Base-by-base conservation (phyloP, 352 stramenopile species). In the Phytophthora pini region DNA sequence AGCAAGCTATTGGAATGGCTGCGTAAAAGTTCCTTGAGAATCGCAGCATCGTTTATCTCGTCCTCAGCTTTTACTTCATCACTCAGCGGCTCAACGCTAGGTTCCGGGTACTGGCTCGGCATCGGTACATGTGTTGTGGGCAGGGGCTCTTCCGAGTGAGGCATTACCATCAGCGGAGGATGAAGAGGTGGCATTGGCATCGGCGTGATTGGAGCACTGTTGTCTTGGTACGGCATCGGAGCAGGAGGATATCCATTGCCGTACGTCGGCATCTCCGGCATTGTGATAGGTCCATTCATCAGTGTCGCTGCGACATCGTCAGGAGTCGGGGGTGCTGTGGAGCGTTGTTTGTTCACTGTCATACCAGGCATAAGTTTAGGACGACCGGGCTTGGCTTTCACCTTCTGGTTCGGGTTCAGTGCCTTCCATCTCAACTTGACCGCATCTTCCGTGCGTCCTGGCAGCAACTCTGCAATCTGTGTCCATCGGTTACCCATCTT, bases 401-500 rank as follows among this genome's bases (percentile, higher is more conserved):
- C 72, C 55, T 82, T 88, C 32, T 81, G 62, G 27, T 89, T 83
- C 45, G 82, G 82, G 57, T 93, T 87, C 5, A 92, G 52, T 13
- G 74, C 59, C 48, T 91, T 93, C 85, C 85, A 97, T 44, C 87
- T 72, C 45, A 95, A 76, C 62, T 97, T 97, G 5, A 97, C 79
- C 1, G 89, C 84, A 60, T 97, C 93, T 67, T 97, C 89, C 20
- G 84, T 93, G 32, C 90, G 80, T 52, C 90, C 92, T 9, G 86
- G 86, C 12, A 98, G 68, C 24, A 93, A 72, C 48, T 93, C 84
- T 24, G 92, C 92, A 55, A 98, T 96, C 51, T 98, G 90, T 8
- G 93, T 97, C 97, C 97, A 99, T 34, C 93, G 90, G 67, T 99
- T 99, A 15, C 95, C 97, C 53, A 98, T 82, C 24, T 86, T 84